Evolutionary conservation across 495 filamentous ascomycete genomes (phyloP).

Genomic region (Penicillium goetzii): DNA sequence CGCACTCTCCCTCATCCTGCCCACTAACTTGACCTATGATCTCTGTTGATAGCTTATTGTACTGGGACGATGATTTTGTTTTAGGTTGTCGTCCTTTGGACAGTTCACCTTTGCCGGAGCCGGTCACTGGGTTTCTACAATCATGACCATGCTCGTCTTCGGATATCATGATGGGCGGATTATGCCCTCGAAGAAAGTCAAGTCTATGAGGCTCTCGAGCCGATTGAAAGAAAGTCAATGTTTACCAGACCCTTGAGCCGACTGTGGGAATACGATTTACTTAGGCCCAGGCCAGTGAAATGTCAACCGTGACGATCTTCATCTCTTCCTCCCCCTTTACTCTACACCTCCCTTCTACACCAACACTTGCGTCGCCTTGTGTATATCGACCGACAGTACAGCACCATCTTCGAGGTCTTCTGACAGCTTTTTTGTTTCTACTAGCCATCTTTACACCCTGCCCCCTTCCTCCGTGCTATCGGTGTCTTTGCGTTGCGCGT

Average conservation of each 20-base stretch:
- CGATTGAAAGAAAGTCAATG: neutral
- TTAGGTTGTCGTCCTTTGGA: neutral
- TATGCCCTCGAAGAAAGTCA: neutral
- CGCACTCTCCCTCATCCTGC: conserved; percentile 15
- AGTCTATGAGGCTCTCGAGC: neutral
- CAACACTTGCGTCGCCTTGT: conserved; percentile 19
- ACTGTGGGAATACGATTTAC: neutral
- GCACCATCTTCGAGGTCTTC: neutral
- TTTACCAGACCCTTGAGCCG: neutral
- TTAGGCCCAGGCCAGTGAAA: conserved; percentile 5
- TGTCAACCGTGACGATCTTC: conserved; percentile 9
- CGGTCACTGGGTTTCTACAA: neutral
- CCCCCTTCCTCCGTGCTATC: conserved; percentile 4
- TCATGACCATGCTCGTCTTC: neutral
- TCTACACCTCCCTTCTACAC: conserved; percentile 9
- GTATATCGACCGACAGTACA: conserved; percentile 33
- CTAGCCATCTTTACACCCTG: conserved; percentile 9
- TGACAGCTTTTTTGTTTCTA: conserved; percentile 10
- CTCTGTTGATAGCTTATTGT: conserved; percentile 45
- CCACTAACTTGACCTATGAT: conserved; percentile 18
- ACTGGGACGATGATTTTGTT: conserved; percentile 40
- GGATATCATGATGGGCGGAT: neutral
- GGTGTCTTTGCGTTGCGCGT: conserved; percentile 33
- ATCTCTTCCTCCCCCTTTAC: conserved; percentile 14
- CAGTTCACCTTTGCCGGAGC: conserved; percentile 9